Base-by-base conservation (phyloP, 345 rosid genomes). In the Lepidium africanum region DNA sequence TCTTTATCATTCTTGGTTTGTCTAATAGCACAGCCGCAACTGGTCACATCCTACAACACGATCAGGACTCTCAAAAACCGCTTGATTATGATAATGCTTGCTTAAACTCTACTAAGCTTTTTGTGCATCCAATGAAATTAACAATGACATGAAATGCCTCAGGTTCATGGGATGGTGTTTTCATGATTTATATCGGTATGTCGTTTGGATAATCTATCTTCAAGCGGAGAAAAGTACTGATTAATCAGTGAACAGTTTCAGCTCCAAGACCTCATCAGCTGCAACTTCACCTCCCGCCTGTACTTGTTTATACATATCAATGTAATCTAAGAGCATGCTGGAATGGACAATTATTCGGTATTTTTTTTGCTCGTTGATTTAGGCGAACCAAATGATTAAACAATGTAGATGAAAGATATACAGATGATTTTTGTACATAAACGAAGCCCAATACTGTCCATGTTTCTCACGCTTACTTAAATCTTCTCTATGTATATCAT, bases 141-240 rank as follows among this genome's bases (percentile, higher is more conserved):
- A 68, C 39, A 51, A 5, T 65, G 46, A 30, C 55, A 71, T 33
- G 10, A 39, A 30, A 36, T 63, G 53, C 19, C 5, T 30, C 86
- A 93, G 98, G 98, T 70, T 88, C 96, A 2, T 93, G 98, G 98
- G 98, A 93, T 65, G 86, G 88, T 49, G 98, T 92, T 40, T 92
- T 93, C 77, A 73, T 85, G 72, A 96, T 88, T 54, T 88, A 96
- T 3, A 96, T 92, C 0, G 96, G 91, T 67, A 89, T 92, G 93
- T 81, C 12, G 81, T 88, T 12, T 90, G 98, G 98, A n/a, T n/a
- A 90, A 90, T 63, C 73, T 90, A 36, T 88, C 88, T 76, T 86
- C 98, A 54, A 88, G 96, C 0, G 96, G 96, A 16, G 98, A 90
- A 84, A 90, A 90, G 80, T 25, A 17, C 87, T 49, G 98, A 87